A percentile compares a stretch with the other conserved stretches of the same genome.
Evolutionary conservation across 305 asterid species (phyloP).

Genomic region (Fraxinus xanthoxyloides): DNA sequence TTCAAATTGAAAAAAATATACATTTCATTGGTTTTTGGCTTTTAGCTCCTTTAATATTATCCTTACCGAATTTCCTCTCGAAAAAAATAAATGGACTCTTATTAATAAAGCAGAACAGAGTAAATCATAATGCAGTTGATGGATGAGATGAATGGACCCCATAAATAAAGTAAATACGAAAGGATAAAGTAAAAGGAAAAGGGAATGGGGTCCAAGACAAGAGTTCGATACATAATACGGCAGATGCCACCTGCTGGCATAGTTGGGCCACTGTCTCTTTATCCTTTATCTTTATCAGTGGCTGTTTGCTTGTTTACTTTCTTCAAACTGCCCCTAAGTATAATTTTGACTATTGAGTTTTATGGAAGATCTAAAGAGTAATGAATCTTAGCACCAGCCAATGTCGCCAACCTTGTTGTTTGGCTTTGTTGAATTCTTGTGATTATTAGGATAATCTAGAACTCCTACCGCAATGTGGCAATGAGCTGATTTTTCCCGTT

Average conservation of each 20-base stretch:
- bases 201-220: background rate
- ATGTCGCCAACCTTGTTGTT: background rate
- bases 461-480: background rate
- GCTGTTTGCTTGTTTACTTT: background rate
- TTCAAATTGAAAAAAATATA: background rate
- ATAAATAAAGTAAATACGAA: background rate
- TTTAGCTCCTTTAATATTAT: background rate
- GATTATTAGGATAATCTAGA: background rate
- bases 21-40: background rate
- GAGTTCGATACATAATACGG: background rate
- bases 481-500: background rate
- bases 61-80: background rate
- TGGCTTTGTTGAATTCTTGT: background rate
- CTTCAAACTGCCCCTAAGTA: background rate
- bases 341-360: background rate
- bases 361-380: background rate
- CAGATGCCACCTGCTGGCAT: background rate
- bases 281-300: background rate
- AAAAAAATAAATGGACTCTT: background rate
- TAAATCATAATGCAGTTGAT: background rate
- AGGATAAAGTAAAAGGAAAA: background rate
- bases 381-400: background rate
- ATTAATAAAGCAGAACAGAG: background rate
- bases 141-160: background rate
- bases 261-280: constrained; percentile 9